These are phyloP conservation scores for Amorphotheca resinae DNA, from an alignment of 495 filamentous ascomycete species.

Conservation along the genomic window DNA sequence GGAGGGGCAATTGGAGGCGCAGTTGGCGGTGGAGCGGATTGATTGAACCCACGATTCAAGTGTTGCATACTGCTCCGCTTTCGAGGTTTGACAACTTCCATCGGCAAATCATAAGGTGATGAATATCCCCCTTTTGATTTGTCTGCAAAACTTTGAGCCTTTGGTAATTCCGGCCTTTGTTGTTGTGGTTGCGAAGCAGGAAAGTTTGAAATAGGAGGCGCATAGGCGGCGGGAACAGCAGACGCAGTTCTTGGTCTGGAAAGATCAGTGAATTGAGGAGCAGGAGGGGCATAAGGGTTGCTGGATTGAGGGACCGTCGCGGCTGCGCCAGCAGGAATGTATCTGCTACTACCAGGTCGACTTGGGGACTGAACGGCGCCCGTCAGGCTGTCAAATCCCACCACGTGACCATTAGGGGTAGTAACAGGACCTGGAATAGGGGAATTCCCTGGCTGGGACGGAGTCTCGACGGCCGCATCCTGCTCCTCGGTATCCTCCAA, in stretches of 20 bases:
- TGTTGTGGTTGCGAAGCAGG: slow-evolving; percentile 5
- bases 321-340: slow-evolving; percentile 15
- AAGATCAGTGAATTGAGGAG: slow-evolving; percentile 18
- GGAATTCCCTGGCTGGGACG: slow-evolving; percentile 5
- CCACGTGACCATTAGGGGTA: slow-evolving; percentile 17
- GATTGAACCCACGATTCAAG: slow-evolving; percentile 7
- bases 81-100: slow-evolving; percentile 60
- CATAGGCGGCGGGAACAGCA: slow-evolving; percentile 29
- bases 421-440: slow-evolving; percentile 1
- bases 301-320: not conserved
- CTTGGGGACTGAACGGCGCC: not conserved
- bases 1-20: slow-evolving; percentile 8
- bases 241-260: slow-evolving; percentile 30
- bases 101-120: slow-evolving; percentile 89
- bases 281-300: slow-evolving; percentile 15
- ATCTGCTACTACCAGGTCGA: slow-evolving; percentile 13
- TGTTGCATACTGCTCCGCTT: slow-evolving; percentile 34
- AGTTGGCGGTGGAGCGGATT: not conserved
- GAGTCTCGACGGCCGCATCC: not conserved
- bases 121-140: slow-evolving; percentile 83
- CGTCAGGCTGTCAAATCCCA: slow-evolving; percentile 20
- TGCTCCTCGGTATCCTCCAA: slow-evolving; percentile 46
- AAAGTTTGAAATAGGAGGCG: slow-evolving; percentile 16
- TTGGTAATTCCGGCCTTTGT: slow-evolving; percentile 14
- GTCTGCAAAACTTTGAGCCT: slow-evolving; percentile 70